phyloP scores from a whole-genome alignment of 192 early-diverging fungal genomes.

The Mortierella antarctica region DNA sequence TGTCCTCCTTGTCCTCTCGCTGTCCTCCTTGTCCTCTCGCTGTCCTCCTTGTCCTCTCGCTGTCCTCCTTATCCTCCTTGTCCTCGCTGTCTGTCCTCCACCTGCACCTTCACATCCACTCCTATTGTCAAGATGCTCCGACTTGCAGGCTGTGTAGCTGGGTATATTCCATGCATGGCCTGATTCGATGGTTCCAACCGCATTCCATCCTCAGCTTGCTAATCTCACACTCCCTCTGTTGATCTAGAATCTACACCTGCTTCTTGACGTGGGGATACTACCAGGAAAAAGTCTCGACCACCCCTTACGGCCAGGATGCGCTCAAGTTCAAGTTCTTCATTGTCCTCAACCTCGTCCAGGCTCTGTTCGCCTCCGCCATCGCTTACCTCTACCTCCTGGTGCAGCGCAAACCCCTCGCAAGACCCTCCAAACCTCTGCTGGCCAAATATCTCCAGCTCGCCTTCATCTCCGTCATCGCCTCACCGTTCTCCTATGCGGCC shows the following conservation, averaged over 20 bases:
- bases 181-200: background rate
- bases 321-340: slow-evolving; percentile 89
- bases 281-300: slow-evolving; percentile 93
- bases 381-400: slow-evolving; percentile 81
- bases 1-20: background rate
- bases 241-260: slow-evolving; percentile 87
- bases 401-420: slow-evolving; percentile 51
- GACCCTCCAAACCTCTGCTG: slow-evolving; percentile 51
- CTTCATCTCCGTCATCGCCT: slow-evolving; percentile 76
- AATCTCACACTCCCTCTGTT: background rate
- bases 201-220: background rate
- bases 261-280: slow-evolving; percentile 96
- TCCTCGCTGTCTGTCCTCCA: background rate
- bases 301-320: slow-evolving; percentile 75
- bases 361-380: slow-evolving; percentile 78
- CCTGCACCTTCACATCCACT: background rate
- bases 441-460: slow-evolving; percentile 82
- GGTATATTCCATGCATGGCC: too few relatives aligned
- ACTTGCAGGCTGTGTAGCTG: slow-evolving; percentile 56
- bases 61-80: background rate
- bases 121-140: slow-evolving; percentile 51
- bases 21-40: background rate
- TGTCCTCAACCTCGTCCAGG: slow-evolving; percentile 90
- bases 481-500: slow-evolving; percentile 94
- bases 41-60: background rate